Base-by-base conservation (phyloP, 2,329 filamentous ascomycete species). In the Ambrosiella xylebori region DNA sequence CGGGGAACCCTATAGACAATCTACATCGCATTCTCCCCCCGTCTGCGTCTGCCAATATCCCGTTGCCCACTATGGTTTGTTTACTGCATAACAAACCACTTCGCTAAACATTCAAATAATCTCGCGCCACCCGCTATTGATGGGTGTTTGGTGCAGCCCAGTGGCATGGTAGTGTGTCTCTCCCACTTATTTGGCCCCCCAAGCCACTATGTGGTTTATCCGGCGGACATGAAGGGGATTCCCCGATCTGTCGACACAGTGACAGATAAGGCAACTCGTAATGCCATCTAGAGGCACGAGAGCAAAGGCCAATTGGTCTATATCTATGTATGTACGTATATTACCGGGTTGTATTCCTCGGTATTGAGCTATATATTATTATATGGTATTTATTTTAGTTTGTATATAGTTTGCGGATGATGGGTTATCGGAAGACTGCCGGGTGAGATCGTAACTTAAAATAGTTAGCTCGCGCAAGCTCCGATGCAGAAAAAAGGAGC, bases 81-180 rank as follows among this genome's bases (percentile, higher is more conserved):
- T 51, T 51, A n/a, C 17, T 51, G 47, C 19, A 51, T 51, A 51
- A 51, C 47, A 51, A 51, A 51, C 47, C 47, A 51, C 47, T 51
- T 51, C 47, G 47, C 47, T 51, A 51, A 51, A 51, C 4, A 19
- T n/a, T 51, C 27, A 15, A 9, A 51, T 51, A 51, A 51, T 51
- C 47, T 51, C 47, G 47, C 47, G 13, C 13, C 47, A 51, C 4
- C 27, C 47, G 19, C 47, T 36, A 35, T n/a, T 36, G 2, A 51
- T 3, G 19, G 19, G 13, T 36, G 19, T n/a, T 51, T n/a, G 17
- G 47, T 51, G 27, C 13, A 51, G 47, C 17, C 2, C 19, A 12
- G 27, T 51, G 27, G 47, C 47, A 35, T 8, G 47, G 19, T 9
- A 27, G 17, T 35, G 27, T 35, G 47, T 15, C 47, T 35, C 2